These are phyloP conservation scores for Coniochaeta prunicola DNA, from an alignment of 2,329 filamentous ascomycete species.

Conservation along the genomic window DNA sequence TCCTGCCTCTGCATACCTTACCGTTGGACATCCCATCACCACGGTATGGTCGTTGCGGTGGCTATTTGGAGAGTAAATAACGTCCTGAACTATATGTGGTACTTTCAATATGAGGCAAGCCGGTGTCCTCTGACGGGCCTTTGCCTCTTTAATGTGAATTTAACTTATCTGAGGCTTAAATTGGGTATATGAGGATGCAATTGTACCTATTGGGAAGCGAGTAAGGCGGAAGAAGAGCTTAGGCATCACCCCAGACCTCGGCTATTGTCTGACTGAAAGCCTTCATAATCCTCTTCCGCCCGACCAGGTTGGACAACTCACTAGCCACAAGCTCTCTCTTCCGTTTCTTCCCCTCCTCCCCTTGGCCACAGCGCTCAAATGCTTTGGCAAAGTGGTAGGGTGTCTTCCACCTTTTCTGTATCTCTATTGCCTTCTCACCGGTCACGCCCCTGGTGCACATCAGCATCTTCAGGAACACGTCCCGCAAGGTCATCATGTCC, in stretches of 20 bases:
- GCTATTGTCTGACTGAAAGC: constrained; percentile 61
- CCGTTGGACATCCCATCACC: not conserved
- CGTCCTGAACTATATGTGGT: not conserved
- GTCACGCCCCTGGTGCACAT: constrained; percentile 73
- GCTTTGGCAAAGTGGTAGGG: constrained; percentile 65
- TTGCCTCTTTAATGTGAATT: not conserved
- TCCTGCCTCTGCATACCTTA: not conserved
- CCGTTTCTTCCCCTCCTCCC: constrained; percentile 43
- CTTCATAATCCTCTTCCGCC: constrained; percentile 61
- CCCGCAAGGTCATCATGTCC: constrained; percentile 63
- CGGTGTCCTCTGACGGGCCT: not conserved
- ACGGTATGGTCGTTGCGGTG: not conserved
- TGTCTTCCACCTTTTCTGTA: constrained; percentile 72
- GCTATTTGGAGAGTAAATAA: not conserved
- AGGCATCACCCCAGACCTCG: constrained; percentile 58
- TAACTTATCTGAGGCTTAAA: not conserved
- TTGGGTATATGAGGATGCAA: not conserved
- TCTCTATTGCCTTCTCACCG: constrained; percentile 71
- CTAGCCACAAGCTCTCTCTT: constrained; percentile 54
- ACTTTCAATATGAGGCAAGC: not conserved
- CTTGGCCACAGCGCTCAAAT: constrained; percentile 47
- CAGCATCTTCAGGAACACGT: constrained; percentile 77
- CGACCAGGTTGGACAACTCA: constrained; percentile 50
- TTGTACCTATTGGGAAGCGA: not conserved
- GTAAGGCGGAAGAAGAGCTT: not conserved